Base-by-base conservation (phyloP, 805 yeast genomes). In the Kuraishia hungarica region DNA sequence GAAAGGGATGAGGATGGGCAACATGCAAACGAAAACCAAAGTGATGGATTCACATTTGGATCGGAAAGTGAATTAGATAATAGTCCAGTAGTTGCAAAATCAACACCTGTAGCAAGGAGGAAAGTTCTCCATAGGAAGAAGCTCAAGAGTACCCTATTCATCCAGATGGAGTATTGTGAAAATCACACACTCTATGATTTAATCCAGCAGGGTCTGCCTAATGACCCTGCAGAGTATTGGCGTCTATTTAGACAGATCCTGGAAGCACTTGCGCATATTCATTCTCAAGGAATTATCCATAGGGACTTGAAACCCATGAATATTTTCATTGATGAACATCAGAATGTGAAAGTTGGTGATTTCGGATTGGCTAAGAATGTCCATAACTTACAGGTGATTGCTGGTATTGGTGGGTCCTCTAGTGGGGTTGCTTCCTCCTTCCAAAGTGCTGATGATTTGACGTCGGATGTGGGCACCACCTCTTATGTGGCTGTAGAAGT, bases 101-200 rank as follows among this genome's bases (percentile, higher is more conserved):
- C 28, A 57, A 55, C 10, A 52, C 51, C 20, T 46, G 43, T 15
- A 8, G 15, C n/a, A 35, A 35, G 43, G 43, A 23, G 39, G 15
- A 20, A 39, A 22, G 17, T n/a, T 6, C 17, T 23, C 29, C 15
- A 46, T 8, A 35, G 54, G 24, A 58, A 51, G 46, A 73, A 72
- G 56, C 68, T 72, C 50, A 75, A 74, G 59, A 87, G 92, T 54
- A 90, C 96, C 0, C 70, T 94, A 29, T 94, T 89, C 67, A 94
- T 94, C 61, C 99, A 94, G 66, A 94, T 94, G 99, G 99, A 94
- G 68, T 94, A 94, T 63, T 94, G 99, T 71, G 99, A 94, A 64
- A 94, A 93, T 65, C 89, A 89, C 56, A 93, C 99, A 0, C 71
- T 94, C 28, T 79, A 80, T 53, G 97, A 94, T 70, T 72, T 94